Base-by-base conservation (phyloP, 2,329 filamentous ascomycete species). In the Sclerotiophoma versabilis region DNA sequence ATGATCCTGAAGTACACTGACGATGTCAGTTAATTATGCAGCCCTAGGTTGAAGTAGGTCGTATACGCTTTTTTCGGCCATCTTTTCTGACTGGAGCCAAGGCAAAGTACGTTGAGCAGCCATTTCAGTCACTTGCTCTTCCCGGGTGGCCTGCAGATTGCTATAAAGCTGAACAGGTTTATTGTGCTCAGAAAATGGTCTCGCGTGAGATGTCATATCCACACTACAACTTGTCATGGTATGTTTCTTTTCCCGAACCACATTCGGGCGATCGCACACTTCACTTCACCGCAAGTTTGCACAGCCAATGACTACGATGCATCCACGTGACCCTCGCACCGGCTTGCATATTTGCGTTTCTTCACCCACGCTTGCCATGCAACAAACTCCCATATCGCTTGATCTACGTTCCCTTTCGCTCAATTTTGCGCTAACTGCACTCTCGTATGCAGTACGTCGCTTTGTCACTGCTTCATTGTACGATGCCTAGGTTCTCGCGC, bases 401-500 rank as follows among this genome's bases (percentile, higher is more conserved):
- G 20, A 30, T 11, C 25, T 37, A 19, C 25, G 20, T 17, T 26
- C 17, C n/a, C 9, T 23, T n/a, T 19, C n/a, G 8, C 20, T 15
- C 25, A 23, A n/a, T 9, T 30, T 9, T 26, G 23, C 15, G 17
- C 15, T 17, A 9, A 26, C 6, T 15, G 6, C 20, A 19, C 26
- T 19, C 26, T n/a, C n/a, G n/a, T n/a, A n/a, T n/a, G n/a, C 23
- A 36, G 23, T 42, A 15, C 20, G 5, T 23, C 5, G 17, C 17
- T 5, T 36, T 23, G 17, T 49, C n/a, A 5, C 3, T 15, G 4
- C 27, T 8, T n/a, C 26, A 17, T 8, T 3, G 8, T 48, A 19
- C 15, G 14, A 54, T 54, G 51, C 44, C 51, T 25, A 36, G 4
- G 17, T 49, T 44, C 23, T 43, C 45, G 8, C 51, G 9, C 10